Evolutionary conservation across 2,329 filamentous ascomycete genomes (phyloP).

Genomic region (Penicillium griseofulvum): DNA sequence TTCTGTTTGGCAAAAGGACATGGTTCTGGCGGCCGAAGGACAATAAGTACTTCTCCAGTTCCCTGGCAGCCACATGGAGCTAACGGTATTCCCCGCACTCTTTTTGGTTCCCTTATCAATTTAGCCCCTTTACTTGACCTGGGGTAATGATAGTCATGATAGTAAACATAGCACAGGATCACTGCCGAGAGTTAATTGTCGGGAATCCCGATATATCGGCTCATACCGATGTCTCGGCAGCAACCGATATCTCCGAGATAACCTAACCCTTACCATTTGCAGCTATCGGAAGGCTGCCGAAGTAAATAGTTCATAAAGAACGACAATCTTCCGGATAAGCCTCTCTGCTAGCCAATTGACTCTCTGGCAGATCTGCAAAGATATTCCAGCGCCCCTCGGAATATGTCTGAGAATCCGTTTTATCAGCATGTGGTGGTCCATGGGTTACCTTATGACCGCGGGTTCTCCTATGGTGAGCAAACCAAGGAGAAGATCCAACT

Average conservation of each 20-base stretch:
- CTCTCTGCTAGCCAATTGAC: not conserved
- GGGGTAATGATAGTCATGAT: not conserved
- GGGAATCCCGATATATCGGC: not conserved
- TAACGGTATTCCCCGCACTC: not conserved
- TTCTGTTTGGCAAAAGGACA: not conserved
- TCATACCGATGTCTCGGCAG: not conserved
- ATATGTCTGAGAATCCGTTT: not conserved
- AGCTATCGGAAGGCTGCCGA: not conserved
- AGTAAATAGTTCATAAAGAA: not conserved
- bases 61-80: not conserved
- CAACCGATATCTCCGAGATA: not conserved
- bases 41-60: not conserved
- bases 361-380: not conserved
- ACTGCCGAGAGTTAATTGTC: not conserved
- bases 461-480: not conserved
- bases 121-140: not conserved
- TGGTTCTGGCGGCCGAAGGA: not conserved
- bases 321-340: not conserved
- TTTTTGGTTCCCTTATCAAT: not conserved
- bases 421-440: not conserved
- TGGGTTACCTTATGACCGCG: not conserved
- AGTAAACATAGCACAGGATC: not conserved
- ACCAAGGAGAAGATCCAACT: not conserved
- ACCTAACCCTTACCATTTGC: not conserved
- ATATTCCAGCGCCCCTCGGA: not conserved